Percentiles rank a stretch among this genome's conserved stretches.
Evolutionary conservation across 768 basidiomycete species (phyloP).

Genomic region (Russula griseocarnosa): DNA sequence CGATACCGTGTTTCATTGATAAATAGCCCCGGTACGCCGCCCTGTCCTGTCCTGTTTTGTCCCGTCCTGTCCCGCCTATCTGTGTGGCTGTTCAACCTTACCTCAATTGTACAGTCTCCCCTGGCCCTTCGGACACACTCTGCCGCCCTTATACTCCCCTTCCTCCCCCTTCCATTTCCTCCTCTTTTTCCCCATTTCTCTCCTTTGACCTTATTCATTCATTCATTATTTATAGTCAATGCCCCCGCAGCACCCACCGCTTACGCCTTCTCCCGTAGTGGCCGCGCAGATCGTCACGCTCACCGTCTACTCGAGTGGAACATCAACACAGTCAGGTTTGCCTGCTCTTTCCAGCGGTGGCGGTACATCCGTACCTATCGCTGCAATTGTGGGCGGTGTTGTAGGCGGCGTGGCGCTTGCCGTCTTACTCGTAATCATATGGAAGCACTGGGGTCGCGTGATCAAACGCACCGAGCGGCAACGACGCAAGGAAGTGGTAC

Average conservation of each 20-base stretch:
- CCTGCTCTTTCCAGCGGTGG: slow-evolving; percentile 6
- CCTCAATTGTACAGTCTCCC: not conserved
- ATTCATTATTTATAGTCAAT: not conserved
- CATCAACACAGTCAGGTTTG: slow-evolving; percentile 4
- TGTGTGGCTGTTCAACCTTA: not conserved
- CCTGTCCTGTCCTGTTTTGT: no score
- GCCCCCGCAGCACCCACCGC: not conserved
- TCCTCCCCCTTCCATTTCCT: no score
- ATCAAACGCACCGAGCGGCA: slow-evolving; percentile 39
- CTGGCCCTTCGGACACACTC: not conserved
- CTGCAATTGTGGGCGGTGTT: slow-evolving; percentile 49
- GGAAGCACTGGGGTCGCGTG: slow-evolving; percentile 46
- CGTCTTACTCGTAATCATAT: slow-evolving; percentile 40
- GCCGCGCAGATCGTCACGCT: slow-evolving; percentile 15
- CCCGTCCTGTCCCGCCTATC: no score
- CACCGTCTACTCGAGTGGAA: not conserved
- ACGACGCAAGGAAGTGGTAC: slow-evolving; percentile 34
- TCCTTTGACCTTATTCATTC: no score
- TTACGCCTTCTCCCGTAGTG: not conserved
- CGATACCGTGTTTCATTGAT: slow-evolving; percentile 5
- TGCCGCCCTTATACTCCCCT: not conserved
- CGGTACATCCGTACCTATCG: slow-evolving; percentile 39
- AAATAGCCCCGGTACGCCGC: slow-evolving; percentile 7
- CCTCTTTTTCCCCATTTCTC: not conserved
- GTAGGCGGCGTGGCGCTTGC: slow-evolving; percentile 48